Base-by-base conservation (phyloP, 495 filamentous ascomycete genomes). In the Lophiotrema nucula region DNA sequence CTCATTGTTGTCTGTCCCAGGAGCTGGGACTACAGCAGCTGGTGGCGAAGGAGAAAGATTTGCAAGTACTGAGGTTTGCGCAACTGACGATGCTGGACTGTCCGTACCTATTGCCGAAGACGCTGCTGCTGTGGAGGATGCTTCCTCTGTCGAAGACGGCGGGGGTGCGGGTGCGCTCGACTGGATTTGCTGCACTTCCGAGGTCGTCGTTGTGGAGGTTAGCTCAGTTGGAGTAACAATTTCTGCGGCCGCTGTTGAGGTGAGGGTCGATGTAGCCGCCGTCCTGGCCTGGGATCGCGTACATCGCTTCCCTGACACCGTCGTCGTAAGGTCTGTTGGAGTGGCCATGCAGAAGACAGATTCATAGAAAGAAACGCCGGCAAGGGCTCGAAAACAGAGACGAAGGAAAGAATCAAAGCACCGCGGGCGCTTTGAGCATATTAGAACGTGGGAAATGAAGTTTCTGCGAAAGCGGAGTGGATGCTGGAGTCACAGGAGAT, bases 291-390 rank as follows among this genome's bases (percentile, higher is more conserved):
- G 53, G 22, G 58, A 54, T 28, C 64, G 59, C 24, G 58, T 63
- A 41, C 64, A 67, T 26, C 42, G 43, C 47, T 35, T 62, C 50
- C 64, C 64, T 45, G 35, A 60, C 45, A 67, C 64, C 50, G 64
- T 63, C 59, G 64, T 67, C 22, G 47, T 59, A 12, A 44, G 46
- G 6, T 56, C 64, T 51, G 52, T 45, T 16, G 59, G 64, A 56
- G 64, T 63, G 25, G 64, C 58, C 64, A 67, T 67, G 58, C 64
- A 56, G 64, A 57, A 53, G 44, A 58, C 48, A 43, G 33, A 63
- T 46, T 53, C 64, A 67, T 55, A 45, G 53, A 63, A 35, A 58
- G 51, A 50, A 60, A 59, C 56, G 49, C 48, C 48, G 45, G 44
- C 55, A 53, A 42, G 48, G 39, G 46, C 47, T 43, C 41, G 25